Base-by-base conservation (phyloP, 73 alveolate species). In the Uronychia binucleata region DNA sequence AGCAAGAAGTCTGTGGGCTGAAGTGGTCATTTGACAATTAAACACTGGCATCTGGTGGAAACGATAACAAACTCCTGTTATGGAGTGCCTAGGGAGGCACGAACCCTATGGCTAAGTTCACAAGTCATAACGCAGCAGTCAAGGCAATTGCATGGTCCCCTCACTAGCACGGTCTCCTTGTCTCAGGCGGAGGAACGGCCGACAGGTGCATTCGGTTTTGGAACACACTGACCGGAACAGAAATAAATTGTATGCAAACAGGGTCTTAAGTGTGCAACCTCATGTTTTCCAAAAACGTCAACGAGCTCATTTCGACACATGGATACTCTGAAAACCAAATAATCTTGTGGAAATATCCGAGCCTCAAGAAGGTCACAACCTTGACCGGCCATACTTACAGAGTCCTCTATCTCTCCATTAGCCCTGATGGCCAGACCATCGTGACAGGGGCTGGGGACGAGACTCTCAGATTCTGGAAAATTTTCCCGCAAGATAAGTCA, bases 91-190 rank as follows among this genome's bases (percentile, higher is more conserved):
- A 91, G 60, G 80, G 89, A 60, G 58, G 59, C 5, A 80, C 77
- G 11, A 91, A 88, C 67, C 99, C 99, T 14, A 91, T 95, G 29
- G 87, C 80, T 77, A 91, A 93, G 80, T 92, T 97, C 81, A 91
- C 80, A 33, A 93, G 95, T 58, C 99, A 97, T 89, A 74, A 88
- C 58, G 99, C 99, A 0, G 99, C 99, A 26, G 99, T 97, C 0
- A 97, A 97, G 77, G 99, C 99, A 1, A 91, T 97, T 26, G 98
- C 99, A 26, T 97, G 99, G 99, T 96, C 98, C 0, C 99, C 99
- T 1, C 98, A 91, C 79, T 81, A 93, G 75, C 95, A 89, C 82
- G 96, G 97, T 58, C 90, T 97, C 58, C 87, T 95, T 26, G 97
- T 96, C 0, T 88, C 96, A 30, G 99, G 99, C 0, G 99, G 99